A percentile compares a stretch with the other conserved stretches of the same genome.
Evolutionary conservation across 139 green algal species (phyloP).

Genomic region (Picochlorum sp.): DNA sequence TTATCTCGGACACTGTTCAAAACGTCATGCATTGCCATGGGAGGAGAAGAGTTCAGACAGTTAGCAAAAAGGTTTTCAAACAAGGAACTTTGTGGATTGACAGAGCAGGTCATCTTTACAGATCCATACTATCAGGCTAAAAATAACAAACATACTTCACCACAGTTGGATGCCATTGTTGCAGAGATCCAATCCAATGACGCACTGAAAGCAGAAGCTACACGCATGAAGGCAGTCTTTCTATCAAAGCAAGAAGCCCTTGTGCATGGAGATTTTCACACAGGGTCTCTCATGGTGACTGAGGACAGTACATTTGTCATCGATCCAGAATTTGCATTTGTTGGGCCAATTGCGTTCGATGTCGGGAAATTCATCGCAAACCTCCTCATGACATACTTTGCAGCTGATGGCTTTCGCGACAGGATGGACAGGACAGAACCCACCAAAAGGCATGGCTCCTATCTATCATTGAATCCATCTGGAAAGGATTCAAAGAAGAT

Average conservation of each 20-base stretch:
- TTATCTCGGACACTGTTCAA: conserved; percentile 76
- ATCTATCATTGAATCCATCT: conserved; percentile 40
- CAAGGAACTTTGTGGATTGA: conserved; percentile 82
- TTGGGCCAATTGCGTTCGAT: conserved; percentile 94
- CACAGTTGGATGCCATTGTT: conserved; percentile 74
- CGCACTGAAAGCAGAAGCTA: conserved; percentile 53
- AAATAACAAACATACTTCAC: conserved; percentile 69
- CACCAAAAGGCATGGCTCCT: conserved; percentile 58
- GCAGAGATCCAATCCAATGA: conserved; percentile 55
- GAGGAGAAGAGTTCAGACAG: conserved; percentile 34
- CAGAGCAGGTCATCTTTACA: conserved; percentile 93
- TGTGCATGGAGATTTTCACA: conserved; percentile 96
- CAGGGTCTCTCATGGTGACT: conserved; percentile 85
- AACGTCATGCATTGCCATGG: conserved; percentile 69
- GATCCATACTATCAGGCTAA: conserved; percentile 72
- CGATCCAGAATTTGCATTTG: conserved; percentile 94
- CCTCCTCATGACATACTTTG: conserved; percentile 85
- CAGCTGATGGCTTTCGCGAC: conserved; percentile 15
- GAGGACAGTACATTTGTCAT: conserved; percentile 54
- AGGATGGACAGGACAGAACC: conserved; percentile 10
- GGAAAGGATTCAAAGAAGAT: conserved; percentile 55
- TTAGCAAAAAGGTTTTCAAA: conserved; percentile 50
- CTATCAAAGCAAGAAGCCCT: conserved; percentile 65
- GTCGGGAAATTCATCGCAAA: conserved; percentile 91
- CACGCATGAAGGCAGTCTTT: conserved; percentile 74